These are phyloP conservation scores for Hura crepitans DNA, from an alignment of 441 rosid genomes.

Conservation along the genomic window DNA sequence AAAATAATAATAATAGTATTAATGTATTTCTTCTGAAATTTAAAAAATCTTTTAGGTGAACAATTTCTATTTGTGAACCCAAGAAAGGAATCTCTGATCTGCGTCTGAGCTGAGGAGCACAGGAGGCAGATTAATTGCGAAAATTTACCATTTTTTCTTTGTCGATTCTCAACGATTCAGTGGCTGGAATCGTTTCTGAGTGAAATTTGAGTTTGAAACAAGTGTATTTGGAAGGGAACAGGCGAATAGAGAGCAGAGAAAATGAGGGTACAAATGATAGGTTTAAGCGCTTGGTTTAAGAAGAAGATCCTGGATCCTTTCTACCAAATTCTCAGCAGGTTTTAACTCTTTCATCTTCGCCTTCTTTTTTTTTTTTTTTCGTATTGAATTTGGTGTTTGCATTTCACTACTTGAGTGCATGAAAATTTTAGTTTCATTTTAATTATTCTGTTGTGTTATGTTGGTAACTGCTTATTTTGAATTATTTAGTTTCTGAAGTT, in stretches of 20 bases:
- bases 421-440: background rate
- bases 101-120: background rate
- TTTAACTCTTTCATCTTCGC: slow-evolving; percentile 9
- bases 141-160: background rate
- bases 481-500: slow-evolving; percentile 1
- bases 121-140: background rate
- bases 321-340: slow-evolving; percentile 74
- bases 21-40: too few species aligned
- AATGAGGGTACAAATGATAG: slow-evolving; percentile 38
- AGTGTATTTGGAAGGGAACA: background rate
- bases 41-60: background rate
- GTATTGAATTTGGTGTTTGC: background rate
- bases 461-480: background rate
- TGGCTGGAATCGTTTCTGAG: background rate
- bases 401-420: background rate
- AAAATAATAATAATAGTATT: background rate
- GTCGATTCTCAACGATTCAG: background rate
- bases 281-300: slow-evolving; percentile 48
- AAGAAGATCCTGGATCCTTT: slow-evolving; percentile 70
- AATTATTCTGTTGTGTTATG: background rate
- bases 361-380: background rate
- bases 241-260: background rate
- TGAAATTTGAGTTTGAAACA: background rate
- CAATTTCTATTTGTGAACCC: slow-evolving; percentile 6
- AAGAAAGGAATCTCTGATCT: slow-evolving; percentile 16